Evolutionary conservation across 75 land plant genomes (phyloP).

Genomic region (Larix kaempferi): DNA sequence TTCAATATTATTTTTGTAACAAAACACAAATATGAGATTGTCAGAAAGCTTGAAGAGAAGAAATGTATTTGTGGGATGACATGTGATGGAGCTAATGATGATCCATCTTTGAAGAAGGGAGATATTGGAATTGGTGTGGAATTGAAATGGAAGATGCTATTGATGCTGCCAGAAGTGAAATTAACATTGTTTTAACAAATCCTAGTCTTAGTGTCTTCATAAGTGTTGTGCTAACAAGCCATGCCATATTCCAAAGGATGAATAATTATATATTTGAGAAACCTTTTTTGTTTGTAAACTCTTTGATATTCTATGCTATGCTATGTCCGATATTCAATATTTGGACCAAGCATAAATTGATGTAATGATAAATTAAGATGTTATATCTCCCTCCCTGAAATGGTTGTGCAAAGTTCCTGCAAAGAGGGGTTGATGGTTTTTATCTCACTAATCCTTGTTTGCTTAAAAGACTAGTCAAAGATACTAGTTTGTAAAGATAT

Average conservation of each 20-base stretch:
- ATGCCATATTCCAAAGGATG: slow-evolving; percentile 48
- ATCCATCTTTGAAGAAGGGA: slow-evolving; percentile 33
- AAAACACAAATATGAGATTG: slow-evolving; percentile 92
- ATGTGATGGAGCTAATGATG: slow-evolving; percentile 51
- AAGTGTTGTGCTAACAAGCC: slow-evolving; percentile 38
- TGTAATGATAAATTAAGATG: too few species aligned
- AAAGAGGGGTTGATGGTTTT: background rate
- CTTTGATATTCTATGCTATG: too few species aligned
- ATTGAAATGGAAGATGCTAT: slow-evolving; percentile 66
- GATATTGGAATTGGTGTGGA: slow-evolving; percentile 94
- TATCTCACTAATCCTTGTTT: too few species aligned
- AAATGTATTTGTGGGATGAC: slow-evolving; percentile 91
- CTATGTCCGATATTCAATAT: background rate
- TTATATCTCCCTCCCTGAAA: background rate
- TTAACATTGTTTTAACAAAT: slow-evolving; percentile 43
- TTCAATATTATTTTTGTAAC: background rate
- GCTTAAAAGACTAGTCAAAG: too few species aligned
- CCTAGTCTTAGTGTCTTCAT: slow-evolving; percentile 40
- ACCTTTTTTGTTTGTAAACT: too few species aligned
- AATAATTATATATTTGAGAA: slow-evolving; percentile 19
- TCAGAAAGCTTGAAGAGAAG: slow-evolving; percentile 66
- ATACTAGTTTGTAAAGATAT: too few species aligned
- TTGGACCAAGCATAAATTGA: background rate
- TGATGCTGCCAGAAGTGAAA: slow-evolving; percentile 43
- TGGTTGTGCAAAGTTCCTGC: background rate